phyloP scores from a whole-genome alignment of 352 stramenopile species.

The Pythium brachiatum region DNA sequence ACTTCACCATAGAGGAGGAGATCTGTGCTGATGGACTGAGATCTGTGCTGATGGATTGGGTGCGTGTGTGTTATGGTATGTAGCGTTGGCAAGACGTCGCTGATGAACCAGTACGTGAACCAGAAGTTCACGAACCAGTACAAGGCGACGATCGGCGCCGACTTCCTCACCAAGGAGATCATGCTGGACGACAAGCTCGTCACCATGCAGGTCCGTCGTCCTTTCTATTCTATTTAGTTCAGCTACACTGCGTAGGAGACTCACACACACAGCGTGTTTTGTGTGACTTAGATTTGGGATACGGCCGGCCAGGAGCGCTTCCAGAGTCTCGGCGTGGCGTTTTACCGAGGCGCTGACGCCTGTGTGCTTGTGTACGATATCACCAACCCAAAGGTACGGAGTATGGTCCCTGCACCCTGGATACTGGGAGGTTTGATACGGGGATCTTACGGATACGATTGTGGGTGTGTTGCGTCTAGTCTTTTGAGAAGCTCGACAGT shows the following conservation, averaged over 20 bases:
- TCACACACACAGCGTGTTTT: not conserved
- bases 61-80: not conserved
- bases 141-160: conserved; percentile 98
- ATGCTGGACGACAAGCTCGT: conserved; percentile 95
- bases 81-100: conserved; percentile 98
- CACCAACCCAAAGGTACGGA: conserved; percentile 92
- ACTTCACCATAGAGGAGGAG: no score
- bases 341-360: conserved; percentile 98
- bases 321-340: conserved; percentile 96
- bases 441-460: no score
- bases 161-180: conserved; percentile 98
- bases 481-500: conserved; percentile 97
- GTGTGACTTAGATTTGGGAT: conserved; percentile 95
- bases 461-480: conserved; percentile 37
- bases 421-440: no score
- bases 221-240: no score
- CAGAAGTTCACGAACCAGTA: conserved; percentile 99
- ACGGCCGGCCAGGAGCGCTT: conserved; percentile 99
- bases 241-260: no score
- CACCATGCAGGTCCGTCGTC: conserved; percentile 83
- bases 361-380: conserved; percentile 99
- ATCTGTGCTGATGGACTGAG: not conserved
- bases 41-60: no score
- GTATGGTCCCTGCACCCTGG: not conserved
- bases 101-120: conserved; percentile 99